These are phyloP conservation scores for Liquidambar formosana DNA, from an alignment of 164 flowering plant species.

Conservation along the genomic window DNA sequence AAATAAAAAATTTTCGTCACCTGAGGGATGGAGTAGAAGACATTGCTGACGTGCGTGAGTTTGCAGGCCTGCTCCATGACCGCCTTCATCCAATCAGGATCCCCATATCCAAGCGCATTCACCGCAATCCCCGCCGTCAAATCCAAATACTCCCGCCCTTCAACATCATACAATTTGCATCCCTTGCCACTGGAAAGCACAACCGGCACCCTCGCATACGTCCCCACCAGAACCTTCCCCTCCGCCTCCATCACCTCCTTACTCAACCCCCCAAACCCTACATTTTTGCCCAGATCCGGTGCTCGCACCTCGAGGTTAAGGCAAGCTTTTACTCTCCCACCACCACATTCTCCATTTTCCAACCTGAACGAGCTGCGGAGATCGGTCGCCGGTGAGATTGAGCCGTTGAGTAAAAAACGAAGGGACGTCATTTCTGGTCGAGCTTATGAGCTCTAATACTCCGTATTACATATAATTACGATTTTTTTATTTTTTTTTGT, in stretches of 20 bases:
- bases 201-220: conserved; percentile 71
- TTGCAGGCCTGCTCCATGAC: conserved; percentile 59
- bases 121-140: conserved; percentile 84
- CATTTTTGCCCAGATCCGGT: neutral
- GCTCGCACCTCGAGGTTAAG: too few relatives aligned
- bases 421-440: too few relatives aligned
- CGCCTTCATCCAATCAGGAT: conserved; percentile 72
- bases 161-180: conserved; percentile 75
- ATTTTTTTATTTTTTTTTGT: too few relatives aligned
- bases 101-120: conserved; percentile 88
- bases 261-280: conserved; percentile 23
- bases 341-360: too few relatives aligned
- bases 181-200: conserved; percentile 76
- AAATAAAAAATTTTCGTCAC: conserved; percentile 29
- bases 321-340: too few relatives aligned
- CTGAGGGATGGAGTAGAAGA: conserved; percentile 72
- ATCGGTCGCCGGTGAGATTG: too few relatives aligned
- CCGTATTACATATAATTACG: too few relatives aligned
- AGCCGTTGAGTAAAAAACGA: too few relatives aligned
- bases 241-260: conserved; percentile 67
- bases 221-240: conserved; percentile 59
- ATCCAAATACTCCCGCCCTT: conserved; percentile 89
- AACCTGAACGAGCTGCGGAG: too few relatives aligned
- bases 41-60: conserved; percentile 81
- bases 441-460: too few relatives aligned